Evolutionary conservation across 2,329 filamentous ascomycete species (phyloP), one percentile per base, ranked within the genome.

Genomic region (Aureobasidium sp.): DNA sequence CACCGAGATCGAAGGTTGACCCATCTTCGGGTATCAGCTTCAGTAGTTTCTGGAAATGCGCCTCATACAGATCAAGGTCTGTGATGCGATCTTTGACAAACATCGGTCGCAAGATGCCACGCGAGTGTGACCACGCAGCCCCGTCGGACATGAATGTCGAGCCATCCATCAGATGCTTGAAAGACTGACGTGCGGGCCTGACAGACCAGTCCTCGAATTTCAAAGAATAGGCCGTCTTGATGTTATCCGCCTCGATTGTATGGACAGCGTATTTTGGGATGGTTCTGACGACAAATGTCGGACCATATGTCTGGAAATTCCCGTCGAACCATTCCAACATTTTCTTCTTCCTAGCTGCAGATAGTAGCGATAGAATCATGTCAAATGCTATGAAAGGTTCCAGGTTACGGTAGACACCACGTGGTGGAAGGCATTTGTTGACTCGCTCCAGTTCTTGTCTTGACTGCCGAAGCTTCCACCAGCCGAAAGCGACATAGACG

Each of bases 41-140:
- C 30, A 89, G 76, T 62, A 90, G 74, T 30, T 80, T 76, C 36
- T 77, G 71, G 16, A 87, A 76, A 72, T 88, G 85, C 3, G 70
- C 73, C 66, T 89, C 86, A 57, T 88, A 86, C 1, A 81, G 83
- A 1, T 75, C 73, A 6, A 84, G 69, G 67, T 84, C 79, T 5
- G 76, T 78, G 10, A 84, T 75, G 65, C 83, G 81, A 13, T 77
- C 75, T 9, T 79, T 72, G 1, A 73, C 76, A 65, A 84, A 84
- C 63, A 81, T 81, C 1, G 82, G 81, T 27, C 81, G 74, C 15
- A 87, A 74, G 64, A 81, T 73, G 34, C 78, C 75, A 9, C 78
- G 66, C 5, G 68, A 69, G 54, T 73, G 72, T 10, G 69, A 63
- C 72, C 72, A 74, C 32, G 67, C 67, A 3, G 66, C 71, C 39